These are phyloP conservation scores for Ophiostoma sp. DNA, from an alignment of 2,329 filamentous ascomycete species.

Conservation along the genomic window DNA sequence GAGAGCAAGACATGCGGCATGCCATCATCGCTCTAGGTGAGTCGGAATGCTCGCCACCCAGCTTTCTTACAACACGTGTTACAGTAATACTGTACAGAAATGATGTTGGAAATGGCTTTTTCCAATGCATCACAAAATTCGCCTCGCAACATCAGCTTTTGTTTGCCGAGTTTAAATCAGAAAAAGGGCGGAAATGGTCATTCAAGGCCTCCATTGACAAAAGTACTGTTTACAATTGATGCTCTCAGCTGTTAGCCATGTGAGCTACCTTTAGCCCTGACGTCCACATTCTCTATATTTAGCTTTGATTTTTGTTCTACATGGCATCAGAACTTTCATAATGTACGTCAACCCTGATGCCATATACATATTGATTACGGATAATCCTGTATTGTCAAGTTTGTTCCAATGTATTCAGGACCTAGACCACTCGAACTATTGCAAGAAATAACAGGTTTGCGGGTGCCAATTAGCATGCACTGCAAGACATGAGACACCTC, in stretches of 20 bases:
- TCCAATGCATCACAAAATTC: background rate
- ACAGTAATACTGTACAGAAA: too few relatives aligned
- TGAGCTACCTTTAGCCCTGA: background rate
- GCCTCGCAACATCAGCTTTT: background rate
- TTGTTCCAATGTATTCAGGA: background rate
- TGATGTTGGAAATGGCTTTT: background rate
- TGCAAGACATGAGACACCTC: background rate
- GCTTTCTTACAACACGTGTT: too few relatives aligned
- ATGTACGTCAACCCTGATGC: background rate
- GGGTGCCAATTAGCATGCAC: background rate
- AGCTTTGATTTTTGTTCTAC: background rate
- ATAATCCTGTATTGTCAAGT: background rate
- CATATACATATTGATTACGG: background rate
- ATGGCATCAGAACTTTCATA: background rate
- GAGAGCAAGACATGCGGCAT: too few relatives aligned
- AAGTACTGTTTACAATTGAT: background rate
- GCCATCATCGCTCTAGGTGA: too few relatives aligned
- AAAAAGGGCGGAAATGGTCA: too few relatives aligned
- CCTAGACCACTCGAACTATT: background rate
- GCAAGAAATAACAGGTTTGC: slow-evolving; percentile 7
- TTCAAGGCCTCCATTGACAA: background rate
- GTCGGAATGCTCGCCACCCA: too few relatives aligned
- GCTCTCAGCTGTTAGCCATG: too few relatives aligned
- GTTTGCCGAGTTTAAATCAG: background rate
- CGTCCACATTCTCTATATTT: background rate